Percentiles rank a stretch among this genome's conserved stretches.
Evolutionary conservation across 352 stramenopile species (phyloP).

Genomic region (Phytophthora aleatoria): DNA sequence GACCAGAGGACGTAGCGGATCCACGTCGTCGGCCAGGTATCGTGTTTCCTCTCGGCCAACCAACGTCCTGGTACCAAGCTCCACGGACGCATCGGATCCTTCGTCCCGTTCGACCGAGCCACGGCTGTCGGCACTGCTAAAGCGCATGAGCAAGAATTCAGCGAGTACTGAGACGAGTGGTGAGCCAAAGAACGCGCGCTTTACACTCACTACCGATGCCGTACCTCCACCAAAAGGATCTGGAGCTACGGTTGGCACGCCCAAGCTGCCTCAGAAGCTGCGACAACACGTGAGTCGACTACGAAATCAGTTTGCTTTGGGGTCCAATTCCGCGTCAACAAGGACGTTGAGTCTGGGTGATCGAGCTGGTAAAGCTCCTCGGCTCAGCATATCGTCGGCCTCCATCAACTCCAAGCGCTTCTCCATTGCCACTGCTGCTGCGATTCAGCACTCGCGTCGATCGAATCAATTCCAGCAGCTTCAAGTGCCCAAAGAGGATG

Average conservation of each 20-base stretch:
- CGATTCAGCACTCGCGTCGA: slow-evolving; percentile 41
- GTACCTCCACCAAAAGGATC: slow-evolving; percentile 7
- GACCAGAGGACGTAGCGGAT: slow-evolving; percentile 1
- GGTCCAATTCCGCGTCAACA: slow-evolving; percentile 19
- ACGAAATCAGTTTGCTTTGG: slow-evolving; percentile 48
- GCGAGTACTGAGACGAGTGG: not conserved
- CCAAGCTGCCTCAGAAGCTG: slow-evolving; percentile 61
- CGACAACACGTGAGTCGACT: slow-evolving; percentile 53
- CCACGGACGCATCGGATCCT: slow-evolving; percentile 2
- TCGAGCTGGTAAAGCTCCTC: slow-evolving; percentile 20
- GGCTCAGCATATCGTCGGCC: slow-evolving; percentile 12
- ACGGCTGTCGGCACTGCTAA: slow-evolving; percentile 25
- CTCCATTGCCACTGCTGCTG: slow-evolving; percentile 18
- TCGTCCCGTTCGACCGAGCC: slow-evolving; percentile 10
- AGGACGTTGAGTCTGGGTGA: slow-evolving; percentile 16
- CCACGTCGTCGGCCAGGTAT: slow-evolving; percentile 27
- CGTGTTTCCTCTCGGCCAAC: slow-evolving; percentile 20
- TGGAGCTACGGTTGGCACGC: not conserved
- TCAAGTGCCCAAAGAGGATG: slow-evolving; percentile 23
- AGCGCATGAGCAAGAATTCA: slow-evolving; percentile 37
- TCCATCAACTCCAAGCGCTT: slow-evolving; percentile 23
- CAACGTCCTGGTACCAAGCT: slow-evolving; percentile 1
- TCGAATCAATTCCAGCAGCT: slow-evolving; percentile 43
- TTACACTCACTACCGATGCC: slow-evolving; percentile 8
- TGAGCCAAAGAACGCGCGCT: slow-evolving; percentile 25